Base-by-base conservation (phyloP, 2,329 filamentous ascomycete species). In the Sporothrix mexicana region DNA sequence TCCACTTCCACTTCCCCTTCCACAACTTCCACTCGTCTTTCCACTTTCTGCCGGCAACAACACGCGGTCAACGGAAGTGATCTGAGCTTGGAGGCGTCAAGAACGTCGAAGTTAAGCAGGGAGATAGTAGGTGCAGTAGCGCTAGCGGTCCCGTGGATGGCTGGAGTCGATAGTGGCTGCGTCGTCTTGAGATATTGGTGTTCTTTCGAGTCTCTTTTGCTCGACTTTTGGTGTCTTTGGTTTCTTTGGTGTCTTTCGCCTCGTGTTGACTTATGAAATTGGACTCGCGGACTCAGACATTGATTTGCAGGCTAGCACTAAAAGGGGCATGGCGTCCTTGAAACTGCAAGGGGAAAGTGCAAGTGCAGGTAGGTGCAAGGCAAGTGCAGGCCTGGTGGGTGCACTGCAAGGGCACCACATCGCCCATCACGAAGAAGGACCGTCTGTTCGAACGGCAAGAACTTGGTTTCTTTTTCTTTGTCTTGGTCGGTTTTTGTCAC, bases 121-220 rank as follows among this genome's bases (percentile, higher is more conserved):
- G 55, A 59, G 25, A 36, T 15, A 41, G 53, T 20, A 30, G 53
- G 20, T 57, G 13, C 25, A 64, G 61, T 64, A 23, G 61, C 45
- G 36, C 61, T 64, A n/a, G 61, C 61, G 36, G 61, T 64, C 36
- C 41, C 41, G 41, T 43, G 61, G 61, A 41, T 25, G 41, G n/a
- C 61, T 45, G 61, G 61, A 66, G 61, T 66, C 61, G 41, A 66
- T 25, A 25, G 61, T 66, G 61, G 61, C 61, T 66, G 61, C 41
- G 61, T 17, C 41, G 51, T 55, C 8, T 25, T 55, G 51, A 9
- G 51, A 36, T 36, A 4, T 36, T 36, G 30, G 30, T 36, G 30
- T 36, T 5, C 3, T 36, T 36, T 36, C 30, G 30, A 36, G 30
- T 36, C 30, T 36, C n/a, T 10, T 20, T 57, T 57, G n/a, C n/a